phyloP scores from a whole-genome alignment of 2,329 filamentous ascomycete genomes.

The Plectosphaerella sp. region DNA sequence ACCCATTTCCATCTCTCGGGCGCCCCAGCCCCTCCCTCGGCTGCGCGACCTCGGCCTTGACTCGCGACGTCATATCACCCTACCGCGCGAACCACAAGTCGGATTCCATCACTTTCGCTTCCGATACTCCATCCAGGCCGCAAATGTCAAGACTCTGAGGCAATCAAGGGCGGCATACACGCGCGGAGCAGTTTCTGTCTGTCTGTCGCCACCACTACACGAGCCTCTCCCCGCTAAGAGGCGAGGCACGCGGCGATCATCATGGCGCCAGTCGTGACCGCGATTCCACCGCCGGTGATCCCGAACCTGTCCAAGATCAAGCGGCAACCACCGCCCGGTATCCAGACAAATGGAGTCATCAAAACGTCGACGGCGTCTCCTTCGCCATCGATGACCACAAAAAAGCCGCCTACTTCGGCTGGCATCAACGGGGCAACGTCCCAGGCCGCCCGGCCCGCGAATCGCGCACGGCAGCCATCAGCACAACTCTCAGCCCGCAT shows the following conservation, averaged over 20 bases:
- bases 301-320: constrained; percentile 56
- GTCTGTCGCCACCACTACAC: background rate
- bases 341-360: constrained; percentile 56
- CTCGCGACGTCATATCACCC: background rate
- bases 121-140: background rate
- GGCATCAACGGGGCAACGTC: constrained; percentile 37
- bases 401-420: constrained; percentile 44
- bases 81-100: background rate
- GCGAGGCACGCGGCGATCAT: background rate
- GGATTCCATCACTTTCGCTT: background rate
- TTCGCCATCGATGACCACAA: constrained; percentile 52
- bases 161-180: background rate
- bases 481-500: constrained; percentile 38
- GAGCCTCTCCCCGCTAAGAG: background rate
- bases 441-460: constrained; percentile 40
- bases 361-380: constrained; percentile 53
- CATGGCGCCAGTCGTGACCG: constrained; percentile 54
- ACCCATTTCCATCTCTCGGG: background rate
- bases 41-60: background rate
- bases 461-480: constrained; percentile 51
- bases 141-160: constrained; percentile 1
- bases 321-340: constrained; percentile 60
- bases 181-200: background rate
- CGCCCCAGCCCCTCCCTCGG: background rate
- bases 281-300: constrained; percentile 27